Evolutionary conservation across 306 rosid genomes (phyloP).

Genomic region (Carpinus fangiana): DNA sequence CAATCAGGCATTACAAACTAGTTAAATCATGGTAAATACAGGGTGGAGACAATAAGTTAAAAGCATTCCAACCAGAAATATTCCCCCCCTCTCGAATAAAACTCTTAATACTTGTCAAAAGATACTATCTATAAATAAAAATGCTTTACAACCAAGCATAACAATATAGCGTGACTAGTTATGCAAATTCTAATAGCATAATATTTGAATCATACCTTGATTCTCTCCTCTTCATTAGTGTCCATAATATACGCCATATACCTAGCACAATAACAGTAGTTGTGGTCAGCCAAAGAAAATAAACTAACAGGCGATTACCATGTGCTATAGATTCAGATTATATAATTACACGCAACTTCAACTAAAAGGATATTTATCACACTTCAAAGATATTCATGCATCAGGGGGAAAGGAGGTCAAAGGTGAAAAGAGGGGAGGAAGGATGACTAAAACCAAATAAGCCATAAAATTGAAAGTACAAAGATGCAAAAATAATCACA

Average conservation of each 20-base stretch:
- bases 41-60: background rate
- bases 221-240: conserved; percentile 97
- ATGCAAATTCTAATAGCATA: conserved; percentile 11
- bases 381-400: background rate
- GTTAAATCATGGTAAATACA: background rate
- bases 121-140: background rate
- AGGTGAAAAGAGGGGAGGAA: background rate
- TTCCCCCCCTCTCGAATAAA: background rate
- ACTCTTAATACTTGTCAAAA: background rate
- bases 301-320: background rate
- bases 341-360: background rate
- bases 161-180: conserved; percentile 1
- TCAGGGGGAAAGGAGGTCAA: background rate
- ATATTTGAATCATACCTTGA: conserved; percentile 52
- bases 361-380: background rate
- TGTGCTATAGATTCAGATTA: background rate
- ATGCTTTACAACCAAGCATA: conserved; percentile 16
- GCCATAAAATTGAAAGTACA: background rate
- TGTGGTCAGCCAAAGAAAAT: background rate
- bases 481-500: background rate
- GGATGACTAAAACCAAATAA: background rate
- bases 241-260: conserved; percentile 99
- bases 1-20: conserved; percentile 22
- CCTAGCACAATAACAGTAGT: conserved; percentile 48
- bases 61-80: conserved; percentile 1